Evolutionary conservation across 805 yeast genomes (phyloP).

Genomic region (Barnettozyma pratensis): DNA sequence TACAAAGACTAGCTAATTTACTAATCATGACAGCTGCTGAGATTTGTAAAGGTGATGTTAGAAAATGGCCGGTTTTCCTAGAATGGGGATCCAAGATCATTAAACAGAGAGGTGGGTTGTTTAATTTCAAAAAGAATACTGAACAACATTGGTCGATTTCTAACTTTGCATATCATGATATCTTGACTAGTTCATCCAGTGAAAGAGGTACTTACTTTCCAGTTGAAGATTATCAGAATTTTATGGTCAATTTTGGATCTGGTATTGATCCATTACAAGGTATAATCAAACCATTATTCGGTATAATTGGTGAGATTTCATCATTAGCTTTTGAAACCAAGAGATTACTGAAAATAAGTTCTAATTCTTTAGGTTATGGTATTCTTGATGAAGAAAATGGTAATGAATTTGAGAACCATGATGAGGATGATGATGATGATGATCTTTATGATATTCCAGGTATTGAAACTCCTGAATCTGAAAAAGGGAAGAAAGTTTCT

Average conservation of each 20-base stretch:
- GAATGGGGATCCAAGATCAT: conserved; percentile 63
- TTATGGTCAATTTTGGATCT: conserved; percentile 25
- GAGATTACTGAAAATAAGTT: conserved; percentile 27
- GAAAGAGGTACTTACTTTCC: conserved; percentile 65
- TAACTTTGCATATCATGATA: conserved; percentile 78
- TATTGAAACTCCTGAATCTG: conserved; percentile 21
- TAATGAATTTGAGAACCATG: conserved; percentile 9
- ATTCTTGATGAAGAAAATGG: conserved; percentile 20
- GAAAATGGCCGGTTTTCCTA: conserved; percentile 65
- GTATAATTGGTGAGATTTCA: conserved; percentile 62
- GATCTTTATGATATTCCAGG: conserved; percentile 19
- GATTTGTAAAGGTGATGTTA: conserved; percentile 77
- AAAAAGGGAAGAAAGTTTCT: conserved; percentile 20
- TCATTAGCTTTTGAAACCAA: conserved; percentile 51
- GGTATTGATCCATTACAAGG: conserved; percentile 71
- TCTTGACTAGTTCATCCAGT: conserved; percentile 55
- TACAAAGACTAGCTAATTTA: conserved; percentile 54
- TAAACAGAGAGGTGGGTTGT: conserved; percentile 55
- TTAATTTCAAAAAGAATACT: conserved; percentile 43
- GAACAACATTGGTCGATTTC: conserved; percentile 68
- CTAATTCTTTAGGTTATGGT: conserved; percentile 24
- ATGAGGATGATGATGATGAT: conserved; percentile 10
- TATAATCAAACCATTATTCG: conserved; percentile 62
- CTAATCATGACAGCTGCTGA: conserved; percentile 74
- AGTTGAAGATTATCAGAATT: conserved; percentile 48